Evolutionary conservation across 2,329 filamentous ascomycete species (phyloP).

Genomic region (Fusarium compactum): DNA sequence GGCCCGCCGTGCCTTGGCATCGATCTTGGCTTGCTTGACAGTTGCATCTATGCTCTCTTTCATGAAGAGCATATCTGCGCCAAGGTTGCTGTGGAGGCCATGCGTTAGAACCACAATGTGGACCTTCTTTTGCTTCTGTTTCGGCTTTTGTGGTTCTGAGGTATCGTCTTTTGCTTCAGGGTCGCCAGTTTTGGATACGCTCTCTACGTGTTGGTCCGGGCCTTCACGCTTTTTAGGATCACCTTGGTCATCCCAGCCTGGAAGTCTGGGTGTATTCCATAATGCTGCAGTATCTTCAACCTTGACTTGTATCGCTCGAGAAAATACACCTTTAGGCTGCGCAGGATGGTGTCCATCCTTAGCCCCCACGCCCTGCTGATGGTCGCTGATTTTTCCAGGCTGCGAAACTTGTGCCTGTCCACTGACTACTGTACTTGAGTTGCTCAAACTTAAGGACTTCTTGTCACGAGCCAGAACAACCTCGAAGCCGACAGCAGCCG

Average conservation of each 20-base stretch:
- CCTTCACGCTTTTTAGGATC: slow-evolving; percentile 40
- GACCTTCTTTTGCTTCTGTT: slow-evolving; percentile 79
- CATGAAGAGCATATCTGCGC: slow-evolving; percentile 95
- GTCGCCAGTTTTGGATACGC: slow-evolving; percentile 51
- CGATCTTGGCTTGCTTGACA: slow-evolving; percentile 77
- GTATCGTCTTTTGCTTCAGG: slow-evolving; percentile 46
- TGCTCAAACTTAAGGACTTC: slow-evolving; percentile 78
- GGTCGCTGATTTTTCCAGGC: slow-evolving; percentile 81
- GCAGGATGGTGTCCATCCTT: slow-evolving; percentile 70
- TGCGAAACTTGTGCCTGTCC: slow-evolving; percentile 63
- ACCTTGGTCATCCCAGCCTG: slow-evolving; percentile 67
- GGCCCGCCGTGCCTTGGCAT: slow-evolving; percentile 72
- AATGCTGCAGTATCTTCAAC: slow-evolving; percentile 90
- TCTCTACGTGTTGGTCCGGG: slow-evolving; percentile 52
- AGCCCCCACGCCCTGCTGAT: slow-evolving; percentile 72
- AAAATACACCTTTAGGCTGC: slow-evolving; percentile 83
- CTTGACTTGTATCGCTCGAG: slow-evolving; percentile 79
- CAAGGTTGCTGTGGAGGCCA: slow-evolving; percentile 93
- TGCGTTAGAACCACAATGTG: slow-evolving; percentile 95
- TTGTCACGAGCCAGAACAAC: slow-evolving; percentile 87
- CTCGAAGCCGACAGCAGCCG: slow-evolving; percentile 89
- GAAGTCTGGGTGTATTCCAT: slow-evolving; percentile 92
- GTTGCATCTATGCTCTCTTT: slow-evolving; percentile 97
- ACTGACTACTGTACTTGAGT: slow-evolving; percentile 59
- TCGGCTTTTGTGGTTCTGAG: slow-evolving; percentile 52